Evolutionary conservation across 495 filamentous ascomycete genomes (phyloP).

Genomic region (Neurospora terricola): DNA sequence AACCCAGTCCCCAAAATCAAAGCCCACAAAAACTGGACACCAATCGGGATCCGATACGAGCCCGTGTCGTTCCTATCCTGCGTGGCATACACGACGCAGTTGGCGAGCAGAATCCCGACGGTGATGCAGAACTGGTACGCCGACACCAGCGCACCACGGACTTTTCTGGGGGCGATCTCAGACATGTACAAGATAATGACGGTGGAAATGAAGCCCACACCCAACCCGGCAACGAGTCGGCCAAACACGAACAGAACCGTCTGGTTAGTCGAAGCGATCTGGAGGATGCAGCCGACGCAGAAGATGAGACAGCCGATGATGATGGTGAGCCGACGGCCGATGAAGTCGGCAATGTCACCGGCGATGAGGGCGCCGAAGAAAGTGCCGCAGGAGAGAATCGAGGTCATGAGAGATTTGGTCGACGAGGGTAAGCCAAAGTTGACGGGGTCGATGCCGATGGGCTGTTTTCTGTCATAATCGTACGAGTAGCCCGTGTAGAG

Average conservation of each 20-base stretch:
- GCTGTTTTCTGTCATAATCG: constrained; percentile 38
- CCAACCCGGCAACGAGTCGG: constrained; percentile 58
- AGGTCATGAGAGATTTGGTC: constrained; percentile 57
- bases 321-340: constrained; percentile 58
- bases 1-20: constrained; percentile 53
- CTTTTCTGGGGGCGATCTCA: constrained; percentile 51
- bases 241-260: constrained; percentile 48
- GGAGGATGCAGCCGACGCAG: constrained; percentile 51
- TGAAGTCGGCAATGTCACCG: constrained; percentile 57
- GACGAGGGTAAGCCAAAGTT: constrained; percentile 21
- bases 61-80: constrained; percentile 51
- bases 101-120: constrained; percentile 61
- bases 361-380: constrained; percentile 66
- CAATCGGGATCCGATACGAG: constrained; percentile 65
- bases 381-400: constrained; percentile 63
- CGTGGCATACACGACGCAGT: constrained; percentile 61
- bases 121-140: constrained; percentile 73
- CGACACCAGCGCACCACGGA: constrained; percentile 64
- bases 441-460: constrained; percentile 24
- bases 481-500: constrained; percentile 56
- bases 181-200: constrained; percentile 70
- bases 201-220: constrained; percentile 64
- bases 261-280: constrained; percentile 35
- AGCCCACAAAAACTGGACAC: constrained; percentile 60
- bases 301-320: constrained; percentile 56